Conservation (phyloP, 2,329 filamentous ascomycete genomes). For the Stachybotrys chartarum region DNA sequence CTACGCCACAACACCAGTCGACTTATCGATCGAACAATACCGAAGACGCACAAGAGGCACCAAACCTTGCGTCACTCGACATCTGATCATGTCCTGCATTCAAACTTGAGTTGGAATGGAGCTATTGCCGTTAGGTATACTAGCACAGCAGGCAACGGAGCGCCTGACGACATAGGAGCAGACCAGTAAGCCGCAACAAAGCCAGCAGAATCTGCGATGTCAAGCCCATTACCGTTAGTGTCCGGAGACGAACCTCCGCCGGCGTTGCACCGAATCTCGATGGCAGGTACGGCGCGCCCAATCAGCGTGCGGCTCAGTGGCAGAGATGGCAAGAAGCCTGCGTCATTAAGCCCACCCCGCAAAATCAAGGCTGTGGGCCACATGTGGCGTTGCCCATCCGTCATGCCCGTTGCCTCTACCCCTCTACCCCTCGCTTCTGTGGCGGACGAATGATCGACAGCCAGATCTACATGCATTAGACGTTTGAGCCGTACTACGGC, state of each 20-base stretch:
- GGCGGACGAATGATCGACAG: not conserved
- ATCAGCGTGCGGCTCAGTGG: constrained; percentile 6
- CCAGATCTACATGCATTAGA: too few species aligned
- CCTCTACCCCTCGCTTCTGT: not conserved
- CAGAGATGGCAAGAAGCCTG: not conserved
- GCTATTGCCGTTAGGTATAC: too few species aligned
- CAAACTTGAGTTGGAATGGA: too few species aligned
- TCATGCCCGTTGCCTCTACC: not conserved
- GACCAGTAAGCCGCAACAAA: not conserved
- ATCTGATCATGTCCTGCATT: not conserved
- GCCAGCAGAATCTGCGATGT: not conserved
- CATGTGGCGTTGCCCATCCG: not conserved
- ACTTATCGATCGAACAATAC: too few species aligned
- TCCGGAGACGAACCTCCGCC: not conserved
- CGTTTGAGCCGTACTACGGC: too few species aligned
- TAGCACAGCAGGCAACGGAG: too few species aligned
- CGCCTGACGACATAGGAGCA: not conserved
- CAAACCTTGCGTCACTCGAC: not conserved
- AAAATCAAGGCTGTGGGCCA: not conserved
- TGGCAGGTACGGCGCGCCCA: constrained; percentile 5
- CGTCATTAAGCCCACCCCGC: not conserved
- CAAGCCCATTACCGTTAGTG: not conserved
- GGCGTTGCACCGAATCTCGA: not conserved
- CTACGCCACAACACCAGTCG: too few species aligned
- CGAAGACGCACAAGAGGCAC: too few species aligned